A percentile compares a stretch with the other conserved stretches of the same genome.
Evolutionary conservation across 352 stramenopile species (phyloP).

Genomic region (Globisporangium uncinulatum): DNA sequence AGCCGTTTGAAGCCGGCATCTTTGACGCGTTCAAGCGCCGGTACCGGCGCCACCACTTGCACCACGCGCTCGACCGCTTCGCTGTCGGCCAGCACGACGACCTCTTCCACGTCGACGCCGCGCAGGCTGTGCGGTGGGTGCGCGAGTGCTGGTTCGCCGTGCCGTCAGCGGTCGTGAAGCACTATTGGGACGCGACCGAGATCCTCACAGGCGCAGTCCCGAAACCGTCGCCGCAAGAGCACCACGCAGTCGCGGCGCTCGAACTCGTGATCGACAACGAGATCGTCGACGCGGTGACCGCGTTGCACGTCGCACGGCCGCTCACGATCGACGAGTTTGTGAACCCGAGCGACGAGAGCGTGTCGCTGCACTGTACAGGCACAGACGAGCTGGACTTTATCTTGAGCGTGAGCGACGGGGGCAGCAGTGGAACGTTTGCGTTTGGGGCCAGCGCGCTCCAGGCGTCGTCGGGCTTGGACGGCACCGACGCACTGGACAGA

Average conservation of each 20-base stretch:
- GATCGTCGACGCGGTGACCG: neutral
- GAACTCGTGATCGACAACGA: slow-evolving; percentile 1
- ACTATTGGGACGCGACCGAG: slow-evolving; percentile 33
- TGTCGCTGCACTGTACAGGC: slow-evolving; percentile 34
- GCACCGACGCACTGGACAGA: neutral
- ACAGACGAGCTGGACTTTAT: slow-evolving; percentile 40
- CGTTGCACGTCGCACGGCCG: slow-evolving; percentile 3
- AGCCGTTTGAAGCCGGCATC: slow-evolving; percentile 61
- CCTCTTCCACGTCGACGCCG: slow-evolving; percentile 36
- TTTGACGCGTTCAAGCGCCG: slow-evolving; percentile 43
- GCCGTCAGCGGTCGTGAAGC: slow-evolving; percentile 25
- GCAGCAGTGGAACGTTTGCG: neutral
- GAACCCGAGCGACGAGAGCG: slow-evolving; percentile 37
- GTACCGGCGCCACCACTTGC: slow-evolving; percentile 48
- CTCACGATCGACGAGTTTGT: slow-evolving; percentile 45
- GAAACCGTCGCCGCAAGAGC: slow-evolving; percentile 6
- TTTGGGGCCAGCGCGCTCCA: neutral
- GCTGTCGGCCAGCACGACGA: slow-evolving; percentile 37
- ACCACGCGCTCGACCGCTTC: slow-evolving; percentile 45
- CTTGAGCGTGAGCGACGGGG: slow-evolving; percentile 15
- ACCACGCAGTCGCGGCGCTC: neutral
- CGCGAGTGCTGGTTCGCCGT: slow-evolving; percentile 38
- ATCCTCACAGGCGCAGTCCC: slow-evolving; percentile 17
- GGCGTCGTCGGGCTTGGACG: neutral
- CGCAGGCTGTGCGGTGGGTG: slow-evolving; percentile 52